These are phyloP conservation scores for Aspergillus felis DNA, from an alignment of 2,329 filamentous ascomycete species.

Conservation along the genomic window DNA sequence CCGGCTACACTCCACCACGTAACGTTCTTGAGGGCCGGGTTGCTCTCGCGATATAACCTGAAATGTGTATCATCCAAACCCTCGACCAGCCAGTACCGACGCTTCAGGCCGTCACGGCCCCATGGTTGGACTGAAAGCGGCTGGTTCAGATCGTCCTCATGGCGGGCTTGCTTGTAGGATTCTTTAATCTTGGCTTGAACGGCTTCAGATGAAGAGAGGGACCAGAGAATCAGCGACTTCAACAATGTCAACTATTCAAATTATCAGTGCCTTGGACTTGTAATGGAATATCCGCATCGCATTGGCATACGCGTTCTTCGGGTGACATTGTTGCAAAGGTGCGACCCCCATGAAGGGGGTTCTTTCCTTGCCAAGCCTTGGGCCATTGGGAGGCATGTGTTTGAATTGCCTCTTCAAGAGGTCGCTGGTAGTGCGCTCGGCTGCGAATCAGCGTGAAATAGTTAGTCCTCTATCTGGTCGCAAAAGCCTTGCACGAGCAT, in stretches of 20 bases:
- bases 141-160: slow-evolving; percentile 75
- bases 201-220: slow-evolving; percentile 79
- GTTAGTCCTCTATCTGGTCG: slow-evolving; percentile 24
- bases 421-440: slow-evolving; percentile 85
- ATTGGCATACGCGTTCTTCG: slow-evolving; percentile 65
- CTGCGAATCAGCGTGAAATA: slow-evolving; percentile 46
- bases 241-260: slow-evolving; percentile 69
- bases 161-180: slow-evolving; percentile 81
- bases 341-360: slow-evolving; percentile 73
- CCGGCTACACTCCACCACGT: slow-evolving; percentile 95
- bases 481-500: slow-evolving; percentile 4
- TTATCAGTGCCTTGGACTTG: slow-evolving; percentile 8
- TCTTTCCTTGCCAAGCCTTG: slow-evolving; percentile 74
- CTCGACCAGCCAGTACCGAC: slow-evolving; percentile 90
- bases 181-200: slow-evolving; percentile 79
- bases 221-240: slow-evolving; percentile 80
- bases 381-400: slow-evolving; percentile 88
- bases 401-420: slow-evolving; percentile 86
- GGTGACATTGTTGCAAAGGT: slow-evolving; percentile 81
- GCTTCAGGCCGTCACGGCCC: slow-evolving; percentile 85
- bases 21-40: slow-evolving; percentile 68
- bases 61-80: slow-evolving; percentile 92
- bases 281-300: background rate
- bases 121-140: slow-evolving; percentile 85
- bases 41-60: slow-evolving; percentile 89